phyloP scores from a whole-genome alignment of 2,329 filamentous ascomycete genomes.

The Talaromyces sp. region DNA sequence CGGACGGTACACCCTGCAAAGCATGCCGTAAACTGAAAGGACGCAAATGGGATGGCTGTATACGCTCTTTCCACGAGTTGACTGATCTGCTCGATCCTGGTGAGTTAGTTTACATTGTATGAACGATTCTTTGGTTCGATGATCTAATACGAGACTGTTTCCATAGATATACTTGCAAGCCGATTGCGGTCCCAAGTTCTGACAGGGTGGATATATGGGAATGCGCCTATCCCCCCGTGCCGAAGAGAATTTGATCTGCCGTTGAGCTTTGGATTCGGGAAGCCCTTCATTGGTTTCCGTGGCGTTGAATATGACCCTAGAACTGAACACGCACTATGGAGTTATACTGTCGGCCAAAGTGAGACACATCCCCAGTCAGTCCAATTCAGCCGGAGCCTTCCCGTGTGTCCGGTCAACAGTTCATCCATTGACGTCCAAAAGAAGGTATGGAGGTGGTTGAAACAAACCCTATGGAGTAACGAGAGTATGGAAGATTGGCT shows the following conservation, averaged over 20 bases:
- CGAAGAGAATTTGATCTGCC: background rate
- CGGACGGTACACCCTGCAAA: background rate
- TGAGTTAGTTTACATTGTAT: background rate
- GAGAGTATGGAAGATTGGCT: constrained; percentile 1
- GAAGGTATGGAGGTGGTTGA: background rate
- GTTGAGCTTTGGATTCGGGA: constrained; percentile 7
- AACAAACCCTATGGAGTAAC: background rate
- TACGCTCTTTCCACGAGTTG: constrained; percentile 2
- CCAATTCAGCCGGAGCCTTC: background rate
- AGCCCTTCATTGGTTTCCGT: background rate
- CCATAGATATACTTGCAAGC: background rate
- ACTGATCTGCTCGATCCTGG: constrained; percentile 2
- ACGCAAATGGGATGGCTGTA: constrained; percentile 13
- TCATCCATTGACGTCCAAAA: no score
- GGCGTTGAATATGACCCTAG: background rate
- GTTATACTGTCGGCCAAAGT: background rate
- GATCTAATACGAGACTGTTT: background rate
- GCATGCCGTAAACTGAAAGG: background rate
- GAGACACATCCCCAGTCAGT: background rate
- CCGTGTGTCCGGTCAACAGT: background rate
- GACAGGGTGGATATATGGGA: background rate
- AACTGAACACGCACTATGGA: background rate
- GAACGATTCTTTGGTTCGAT: background rate
- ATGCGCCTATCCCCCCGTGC: background rate
- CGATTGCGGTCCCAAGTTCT: background rate